Base-by-base conservation (phyloP, 2,329 filamentous ascomycete genomes). In the Neofusicoccum ribis region DNA sequence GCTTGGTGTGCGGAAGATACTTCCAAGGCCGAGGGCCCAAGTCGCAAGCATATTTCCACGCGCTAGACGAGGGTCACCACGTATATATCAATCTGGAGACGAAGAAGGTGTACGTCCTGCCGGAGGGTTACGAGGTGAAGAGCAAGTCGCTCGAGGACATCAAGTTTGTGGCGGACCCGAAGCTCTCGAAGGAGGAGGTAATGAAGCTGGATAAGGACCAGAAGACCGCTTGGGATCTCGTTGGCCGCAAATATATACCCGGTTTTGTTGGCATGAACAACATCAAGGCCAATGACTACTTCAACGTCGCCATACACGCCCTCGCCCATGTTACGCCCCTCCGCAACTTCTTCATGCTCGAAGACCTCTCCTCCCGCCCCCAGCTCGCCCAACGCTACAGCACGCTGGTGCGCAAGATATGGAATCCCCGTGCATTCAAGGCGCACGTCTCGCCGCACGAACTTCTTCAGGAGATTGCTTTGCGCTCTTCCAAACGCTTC, bases 221-320 rank as follows among this genome's bases (percentile, higher is more conserved):
- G 62, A 83, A 84, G 73, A 84, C 82, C 17, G 86, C 88, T 50
- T 93, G 89, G 85, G 94, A 96, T 72, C 84, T 98, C 47, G 84
- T 84, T 58, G 92, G 92, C 68, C 91, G 90, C 78, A 88, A 91
- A 75, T 99, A 99, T 79, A 89, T 89, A 69, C 95, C 95, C 20
- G 94, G 95, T 5, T 99, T 93, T 76, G 92, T 99, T 67, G 95
- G 95, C 70, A 96, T 99, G 91, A 99, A 99, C 84, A 99, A 99
- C 80, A 97, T 99, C 84, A 99, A 99, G 79, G 92, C 95, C 66
- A 99, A 99, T 80, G 95, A 99, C 82, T 99, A 99, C 80, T 86
- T 98, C 74, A 99, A 99, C 75, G 94, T 97, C 31, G 87, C 97
- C 3, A 90, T 96, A 56, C 95, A 99, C 78, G 90, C 93, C 6